Evolutionary conservation across 306 rosid genomes (phyloP).

Genomic region (Pyrus betulifolia): DNA sequence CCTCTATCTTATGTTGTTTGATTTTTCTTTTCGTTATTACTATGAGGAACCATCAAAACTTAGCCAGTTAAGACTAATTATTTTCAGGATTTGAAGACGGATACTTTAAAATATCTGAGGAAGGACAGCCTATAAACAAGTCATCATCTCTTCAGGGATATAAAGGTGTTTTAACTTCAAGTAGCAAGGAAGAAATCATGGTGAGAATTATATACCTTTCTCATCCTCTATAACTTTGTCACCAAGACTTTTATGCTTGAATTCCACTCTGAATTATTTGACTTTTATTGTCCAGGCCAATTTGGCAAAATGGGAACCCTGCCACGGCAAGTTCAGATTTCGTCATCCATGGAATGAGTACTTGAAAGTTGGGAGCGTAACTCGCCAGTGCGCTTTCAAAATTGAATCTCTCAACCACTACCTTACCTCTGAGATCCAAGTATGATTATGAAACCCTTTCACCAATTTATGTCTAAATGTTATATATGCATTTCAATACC

Average conservation of each 20-base stretch:
- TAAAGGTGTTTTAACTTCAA: constrained; percentile 11
- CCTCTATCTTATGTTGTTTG: background rate
- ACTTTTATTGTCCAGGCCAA: constrained; percentile 7
- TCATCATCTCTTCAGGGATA: background rate
- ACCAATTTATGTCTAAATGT: background rate
- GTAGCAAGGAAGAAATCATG: constrained; percentile 14
- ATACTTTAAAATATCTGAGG: background rate
- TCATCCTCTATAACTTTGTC: background rate
- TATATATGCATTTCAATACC: too few relatives aligned
- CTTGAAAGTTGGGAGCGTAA: constrained; percentile 10
- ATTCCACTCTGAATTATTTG: background rate
- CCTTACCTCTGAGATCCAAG: constrained; percentile 13
- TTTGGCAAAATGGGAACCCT: constrained; percentile 25
- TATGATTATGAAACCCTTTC: background rate
- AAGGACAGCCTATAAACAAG: background rate
- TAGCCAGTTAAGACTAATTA: background rate
- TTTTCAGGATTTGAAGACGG: constrained; percentile 14
- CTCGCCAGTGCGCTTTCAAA: constrained; percentile 15
- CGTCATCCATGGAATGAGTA: constrained; percentile 28
- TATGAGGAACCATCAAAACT: background rate
- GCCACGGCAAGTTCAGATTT: constrained; percentile 13
- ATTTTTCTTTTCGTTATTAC: background rate
- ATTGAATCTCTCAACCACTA: constrained; percentile 15
- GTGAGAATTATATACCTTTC: background rate
- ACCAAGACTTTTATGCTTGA: background rate